Percentiles rank a stretch among this genome's conserved stretches.
phyloP scores from a whole-genome alignment of 148 eudicot genomes.

The Camellia sinensis region DNA sequence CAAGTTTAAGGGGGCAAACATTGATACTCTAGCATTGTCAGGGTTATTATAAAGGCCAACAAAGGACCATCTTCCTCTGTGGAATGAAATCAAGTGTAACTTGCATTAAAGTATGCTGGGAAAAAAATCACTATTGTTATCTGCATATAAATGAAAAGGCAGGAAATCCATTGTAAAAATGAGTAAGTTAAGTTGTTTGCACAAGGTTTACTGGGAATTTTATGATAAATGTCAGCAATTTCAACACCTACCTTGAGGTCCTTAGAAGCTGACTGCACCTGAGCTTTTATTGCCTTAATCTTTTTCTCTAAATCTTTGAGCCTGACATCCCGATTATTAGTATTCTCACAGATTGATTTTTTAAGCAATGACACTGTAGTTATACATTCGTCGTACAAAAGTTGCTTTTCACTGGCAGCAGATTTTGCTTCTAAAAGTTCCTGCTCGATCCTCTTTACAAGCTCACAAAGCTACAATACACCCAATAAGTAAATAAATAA shows the following conservation, averaged over 20 bases:
- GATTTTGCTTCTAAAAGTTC: slow-evolving; percentile 82
- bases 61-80: too few relatives aligned
- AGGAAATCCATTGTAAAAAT: not conserved
- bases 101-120: too few relatives aligned
- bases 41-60: too few relatives aligned
- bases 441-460: slow-evolving; percentile 76
- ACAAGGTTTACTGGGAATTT: too few relatives aligned
- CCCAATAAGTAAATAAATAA: slow-evolving; percentile 5
- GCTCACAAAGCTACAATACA: slow-evolving; percentile 68
- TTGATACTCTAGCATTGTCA: too few relatives aligned
- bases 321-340: slow-evolving; percentile 61
- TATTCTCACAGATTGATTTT: slow-evolving; percentile 69
- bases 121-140: not conserved
- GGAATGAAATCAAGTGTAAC: too few relatives aligned
- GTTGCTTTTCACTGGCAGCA: slow-evolving; percentile 62
- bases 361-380: slow-evolving; percentile 68
- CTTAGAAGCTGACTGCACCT: slow-evolving; percentile 78
- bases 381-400: slow-evolving; percentile 45
- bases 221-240: not conserved
- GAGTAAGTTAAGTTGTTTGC: not conserved
- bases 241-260: slow-evolving; percentile 70
- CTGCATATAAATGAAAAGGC: not conserved
- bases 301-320: slow-evolving; percentile 84
- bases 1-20: too few relatives aligned
- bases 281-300: slow-evolving; percentile 65